Conservation (phyloP, 1,139 yeast genomes). For the Blastobotrys arbuscula region DNA sequence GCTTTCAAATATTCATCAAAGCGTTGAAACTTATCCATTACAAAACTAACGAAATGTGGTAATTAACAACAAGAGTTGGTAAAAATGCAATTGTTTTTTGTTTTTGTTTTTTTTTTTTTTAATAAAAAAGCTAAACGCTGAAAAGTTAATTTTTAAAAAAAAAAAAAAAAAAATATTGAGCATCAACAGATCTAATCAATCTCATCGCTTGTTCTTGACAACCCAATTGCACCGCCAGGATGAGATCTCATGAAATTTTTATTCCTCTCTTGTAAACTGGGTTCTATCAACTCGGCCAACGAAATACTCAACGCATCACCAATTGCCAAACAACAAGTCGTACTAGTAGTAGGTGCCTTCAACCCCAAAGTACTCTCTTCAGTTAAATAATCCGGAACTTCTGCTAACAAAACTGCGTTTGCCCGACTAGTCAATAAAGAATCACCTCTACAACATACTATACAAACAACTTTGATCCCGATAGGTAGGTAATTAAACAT, state of each 20-base stretch:
- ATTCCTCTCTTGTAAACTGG: conserved; percentile 49
- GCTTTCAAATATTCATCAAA: no score
- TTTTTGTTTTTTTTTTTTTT: no score
- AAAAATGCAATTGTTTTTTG: no score
- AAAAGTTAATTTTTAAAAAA: neutral
- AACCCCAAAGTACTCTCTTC: conserved; percentile 72
- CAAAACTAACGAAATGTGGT: no score
- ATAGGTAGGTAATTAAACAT: conserved; percentile 51
- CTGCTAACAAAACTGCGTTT: conserved; percentile 56
- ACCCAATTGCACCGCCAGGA: conserved; percentile 89
- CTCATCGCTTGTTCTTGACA: neutral
- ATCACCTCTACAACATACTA: conserved; percentile 49
- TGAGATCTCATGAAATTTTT: conserved; percentile 62
- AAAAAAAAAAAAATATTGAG: neutral
- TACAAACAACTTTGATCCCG: conserved; percentile 53
- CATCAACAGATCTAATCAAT: neutral
- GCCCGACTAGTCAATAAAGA: conserved; percentile 44
- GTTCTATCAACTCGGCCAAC: conserved; percentile 59
- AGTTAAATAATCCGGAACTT: conserved; percentile 49
- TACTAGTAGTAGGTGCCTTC: conserved; percentile 84
- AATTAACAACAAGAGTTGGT: no score
- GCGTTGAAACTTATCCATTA: no score
- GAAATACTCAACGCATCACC: conserved; percentile 79
- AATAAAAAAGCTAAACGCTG: neutral
- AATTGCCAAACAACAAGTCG: conserved; percentile 67